Base-by-base conservation (phyloP, 2,329 filamentous ascomycete genomes). In the Curvularia verruculosa region DNA sequence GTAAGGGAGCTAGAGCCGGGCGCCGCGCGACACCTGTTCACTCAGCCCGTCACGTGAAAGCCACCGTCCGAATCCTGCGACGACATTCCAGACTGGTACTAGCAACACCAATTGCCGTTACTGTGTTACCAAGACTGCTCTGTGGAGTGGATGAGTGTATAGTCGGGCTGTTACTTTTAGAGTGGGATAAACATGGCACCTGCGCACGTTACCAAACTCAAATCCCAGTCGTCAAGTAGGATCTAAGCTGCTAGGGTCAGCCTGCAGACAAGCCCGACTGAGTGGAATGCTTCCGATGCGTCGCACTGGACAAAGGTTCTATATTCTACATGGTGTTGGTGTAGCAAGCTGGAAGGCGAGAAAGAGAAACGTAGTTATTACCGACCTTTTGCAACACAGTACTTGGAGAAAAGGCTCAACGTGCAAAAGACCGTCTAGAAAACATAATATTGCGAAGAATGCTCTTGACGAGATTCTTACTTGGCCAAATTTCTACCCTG, bases 1-100 rank as follows among this genome's bases (percentile, higher is more conserved):
- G 62, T 58, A 65, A 59, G 53, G 52, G 53, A 59, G 57, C 60
- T 65, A 41, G 56, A 34, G 54, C 52, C 47, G 40, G 44, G 45
- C 50, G 54, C 59, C 52, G 50, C 48, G 57, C 58, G 54, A 60
- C 58, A 62, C 56, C 51, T 60, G 59, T 55, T 56, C 54, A 56
- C 43, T 55, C 44, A 47, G 48, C 36, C 37, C 24, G 46, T 60
- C 55, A 60, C 58, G 51, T 60, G 55, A 59, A 49, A 26, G 40
- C 51, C 56, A 46, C 48, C 49, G 31, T 45, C 54, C 52, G 31
- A 51, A 44, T 57, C 48, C 21, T 12, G 23, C 21, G 15, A 28
- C n/a, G 41, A 10, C 29, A 26, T 41, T 34, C 52, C 21, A 18
- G n/a, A n/a, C 19, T 23, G 18, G 3, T 47, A 24, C n/a, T n/a